Conservation (phyloP, 2,329 filamentous ascomycete genomes). For the Xylaria sp. region DNA sequence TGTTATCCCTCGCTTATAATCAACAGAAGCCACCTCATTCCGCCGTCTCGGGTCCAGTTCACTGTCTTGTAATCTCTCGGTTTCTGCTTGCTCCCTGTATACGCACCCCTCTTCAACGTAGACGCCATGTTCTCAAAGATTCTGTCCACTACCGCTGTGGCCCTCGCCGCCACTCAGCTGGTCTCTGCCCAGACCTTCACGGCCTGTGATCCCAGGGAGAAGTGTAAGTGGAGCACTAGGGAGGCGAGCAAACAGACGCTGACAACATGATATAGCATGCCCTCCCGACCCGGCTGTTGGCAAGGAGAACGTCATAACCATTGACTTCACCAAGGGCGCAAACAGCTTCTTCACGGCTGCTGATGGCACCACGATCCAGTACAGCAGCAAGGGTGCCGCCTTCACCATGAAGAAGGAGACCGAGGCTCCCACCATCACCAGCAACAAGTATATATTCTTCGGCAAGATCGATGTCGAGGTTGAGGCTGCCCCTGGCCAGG, state of each 20-base stretch:
- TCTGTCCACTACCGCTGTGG: slow-evolving; percentile 57
- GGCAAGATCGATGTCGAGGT: slow-evolving; percentile 83
- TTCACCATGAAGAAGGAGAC: slow-evolving; percentile 74
- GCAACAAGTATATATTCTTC: slow-evolving; percentile 95
- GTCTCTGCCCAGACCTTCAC: slow-evolving; percentile 67
- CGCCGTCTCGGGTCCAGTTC: slow-evolving; percentile 8
- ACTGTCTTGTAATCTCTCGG: slow-evolving; percentile 23
- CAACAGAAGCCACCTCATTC: slow-evolving; percentile 22
- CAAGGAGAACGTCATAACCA: slow-evolving; percentile 56
- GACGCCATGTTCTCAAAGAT: slow-evolving; percentile 58
- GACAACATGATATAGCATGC: slow-evolving; percentile 62
- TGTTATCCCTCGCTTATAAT: slow-evolving; percentile 37
- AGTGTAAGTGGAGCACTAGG: slow-evolving; percentile 52
- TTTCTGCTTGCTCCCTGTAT: slow-evolving; percentile 14
- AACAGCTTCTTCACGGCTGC: slow-evolving; percentile 65
- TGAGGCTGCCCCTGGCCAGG: slow-evolving; percentile 80
- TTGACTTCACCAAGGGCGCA: slow-evolving; percentile 81
- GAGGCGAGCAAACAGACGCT: slow-evolving; percentile 29
- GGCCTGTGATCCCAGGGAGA: slow-evolving; percentile 65
- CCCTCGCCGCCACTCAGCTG: slow-evolving; percentile 60
- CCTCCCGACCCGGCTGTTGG: slow-evolving; percentile 81
- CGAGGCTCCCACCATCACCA: slow-evolving; percentile 77
- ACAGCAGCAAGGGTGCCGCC: slow-evolving; percentile 60
- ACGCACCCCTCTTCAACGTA: slow-evolving; percentile 17
- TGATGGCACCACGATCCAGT: slow-evolving; percentile 60